Evolutionary conservation across 78 protist genomes (phyloP).

Genomic region (Dictyostelium brefeldianum): DNA sequence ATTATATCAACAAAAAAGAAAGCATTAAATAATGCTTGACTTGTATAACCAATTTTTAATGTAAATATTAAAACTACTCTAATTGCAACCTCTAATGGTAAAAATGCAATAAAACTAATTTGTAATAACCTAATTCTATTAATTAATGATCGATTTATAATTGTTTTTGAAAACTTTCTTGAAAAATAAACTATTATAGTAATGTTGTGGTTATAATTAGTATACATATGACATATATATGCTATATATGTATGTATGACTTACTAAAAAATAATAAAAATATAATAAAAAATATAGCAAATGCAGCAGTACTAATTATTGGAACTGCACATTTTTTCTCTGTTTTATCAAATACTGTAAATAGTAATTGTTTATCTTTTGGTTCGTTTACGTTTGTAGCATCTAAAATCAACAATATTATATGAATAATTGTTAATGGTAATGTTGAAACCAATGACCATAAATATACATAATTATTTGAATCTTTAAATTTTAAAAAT

Average conservation of each 20-base stretch:
- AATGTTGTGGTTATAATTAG: not conserved
- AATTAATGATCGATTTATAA: conserved; percentile 31
- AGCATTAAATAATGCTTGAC: conserved; percentile 60
- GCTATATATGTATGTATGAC: not conserved
- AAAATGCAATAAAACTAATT: conserved; percentile 13
- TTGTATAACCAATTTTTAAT: conserved; percentile 26
- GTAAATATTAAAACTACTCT: conserved; percentile 55
- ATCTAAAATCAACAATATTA: conserved; percentile 44
- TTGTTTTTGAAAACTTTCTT: conserved; percentile 46
- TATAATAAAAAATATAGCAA: conserved; percentile 67
- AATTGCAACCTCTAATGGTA: conserved; percentile 59
- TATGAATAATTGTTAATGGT: conserved; percentile 37
- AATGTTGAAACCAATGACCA: conserved; percentile 36
- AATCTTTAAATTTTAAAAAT: conserved; percentile 11
- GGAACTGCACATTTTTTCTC: conserved; percentile 53
- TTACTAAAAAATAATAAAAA: conserved; percentile 65
- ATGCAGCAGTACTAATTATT: conserved; percentile 55
- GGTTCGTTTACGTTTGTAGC: conserved; percentile 22
- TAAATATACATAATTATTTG: conserved; percentile 62
- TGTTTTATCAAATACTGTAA: conserved; percentile 32
- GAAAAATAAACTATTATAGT: conserved; percentile 37
- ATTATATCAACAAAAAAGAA: conserved; percentile 72
- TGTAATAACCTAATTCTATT: conserved; percentile 50
- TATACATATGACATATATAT: not conserved
- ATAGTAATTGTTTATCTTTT: conserved; percentile 5